Base-by-base conservation (phyloP, 164 flowering plant genomes). In the Platanus orientalis region DNA sequence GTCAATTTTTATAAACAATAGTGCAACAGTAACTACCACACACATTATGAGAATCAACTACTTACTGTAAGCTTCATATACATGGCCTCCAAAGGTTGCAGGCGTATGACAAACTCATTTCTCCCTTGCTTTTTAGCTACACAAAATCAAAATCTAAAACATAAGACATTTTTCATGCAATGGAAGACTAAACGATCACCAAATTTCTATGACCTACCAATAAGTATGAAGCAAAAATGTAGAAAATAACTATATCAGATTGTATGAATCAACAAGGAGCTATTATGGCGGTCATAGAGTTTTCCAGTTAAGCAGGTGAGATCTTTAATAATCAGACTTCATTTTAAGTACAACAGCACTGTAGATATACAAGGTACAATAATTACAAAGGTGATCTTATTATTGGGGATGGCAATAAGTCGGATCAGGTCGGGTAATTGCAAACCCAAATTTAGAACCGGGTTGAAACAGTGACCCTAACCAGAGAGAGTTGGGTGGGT, bases 41-140 rank as follows among this genome's bases (percentile, higher is more conserved):
- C 42, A 48, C 11, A 30, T 45, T 24, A 54, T 23, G 12, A 16
- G 55, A 44, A n/a, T 32, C 19, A 61, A 60, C 36, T 9, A 60
- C 70, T 34, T 76, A 90, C 97, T 67, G 96, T 93, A 59, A 93
- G 87, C 75, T 93, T 93, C 98, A 93, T 93, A 79, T 93, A 93
- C 73, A 93, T 93, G 72, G 98, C 98, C 69, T 91, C 97, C 29
- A 76, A 77, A 59, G 97, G 97, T 68, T 94, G 98, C 63, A 91
- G 81, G 61, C 93, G 89, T 58, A 89, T 94, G 7, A 91, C 97
- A 77, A 94, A 86, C 73, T 94, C 97, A 76, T 94, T 94, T 74
- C 97, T 84, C 32, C 97, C 98, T 71, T 91, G 98, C 68, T 79
- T 94, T 70, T 91, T 59, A 72, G 96, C 96, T 91, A 64, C 39